A percentile compares a stretch with the other conserved stretches of the same genome.
phyloP scores from a whole-genome alignment of 2,329 filamentous ascomycete genomes.

The Xylaria sp. region DNA sequence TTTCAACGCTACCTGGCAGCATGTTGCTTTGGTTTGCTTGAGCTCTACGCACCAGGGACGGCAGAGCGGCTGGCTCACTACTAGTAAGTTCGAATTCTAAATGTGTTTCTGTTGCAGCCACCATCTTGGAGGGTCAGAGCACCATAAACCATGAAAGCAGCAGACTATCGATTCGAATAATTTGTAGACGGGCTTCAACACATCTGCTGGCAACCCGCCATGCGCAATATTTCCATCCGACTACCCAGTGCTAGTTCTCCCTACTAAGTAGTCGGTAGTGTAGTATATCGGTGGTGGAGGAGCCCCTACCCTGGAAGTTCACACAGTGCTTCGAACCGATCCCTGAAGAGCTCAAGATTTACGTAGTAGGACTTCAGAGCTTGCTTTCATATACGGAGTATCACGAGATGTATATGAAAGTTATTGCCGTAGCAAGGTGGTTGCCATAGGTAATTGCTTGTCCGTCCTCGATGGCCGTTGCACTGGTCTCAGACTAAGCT shows the following conservation, averaged over 20 bases:
- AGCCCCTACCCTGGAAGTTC: slow-evolving; percentile 20
- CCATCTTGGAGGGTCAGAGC: not conserved
- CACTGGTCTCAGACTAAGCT: slow-evolving; percentile 25
- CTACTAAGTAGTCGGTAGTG: not conserved
- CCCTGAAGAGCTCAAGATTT: not conserved
- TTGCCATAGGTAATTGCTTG: slow-evolving; percentile 1
- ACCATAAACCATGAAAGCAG: not conserved
- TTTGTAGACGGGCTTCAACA: not conserved
- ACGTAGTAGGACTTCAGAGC: not conserved
- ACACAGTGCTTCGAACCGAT: slow-evolving; percentile 26
- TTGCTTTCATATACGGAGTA: not conserved
- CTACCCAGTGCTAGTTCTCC: slow-evolving; percentile 2
- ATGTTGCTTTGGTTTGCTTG: not conserved
- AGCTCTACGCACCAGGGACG: not conserved
- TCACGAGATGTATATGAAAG: not conserved
- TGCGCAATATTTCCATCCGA: slow-evolving; percentile 21
- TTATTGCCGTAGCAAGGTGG: not conserved
- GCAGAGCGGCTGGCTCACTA: not conserved
- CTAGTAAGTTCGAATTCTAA: not conserved
- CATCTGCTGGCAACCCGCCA: not conserved
- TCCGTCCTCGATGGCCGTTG: slow-evolving; percentile 11
- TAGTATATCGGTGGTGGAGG: not conserved
- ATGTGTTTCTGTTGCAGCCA: not conserved
- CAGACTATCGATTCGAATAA: not conserved
- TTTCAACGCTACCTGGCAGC: slow-evolving; percentile 8